Evolutionary conservation across 768 basidiomycete species (phyloP).

Genomic region (Hebeloma cylindrosporum): DNA sequence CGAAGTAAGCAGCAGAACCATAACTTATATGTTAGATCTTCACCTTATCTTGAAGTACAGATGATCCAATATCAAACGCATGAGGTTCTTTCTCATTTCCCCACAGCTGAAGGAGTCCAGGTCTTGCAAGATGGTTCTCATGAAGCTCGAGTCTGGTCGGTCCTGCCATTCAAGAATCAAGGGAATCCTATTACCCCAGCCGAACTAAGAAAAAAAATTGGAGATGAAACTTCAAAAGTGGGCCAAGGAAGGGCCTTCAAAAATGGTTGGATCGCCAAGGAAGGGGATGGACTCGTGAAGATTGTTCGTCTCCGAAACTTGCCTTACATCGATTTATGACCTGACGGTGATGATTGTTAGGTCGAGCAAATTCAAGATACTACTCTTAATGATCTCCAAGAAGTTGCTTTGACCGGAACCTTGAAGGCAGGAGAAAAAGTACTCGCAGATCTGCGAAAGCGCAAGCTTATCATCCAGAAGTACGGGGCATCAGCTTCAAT

Average conservation of each 20-base stretch:
- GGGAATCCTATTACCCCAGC: slow-evolving; percentile 64
- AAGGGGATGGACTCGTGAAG: slow-evolving; percentile 84
- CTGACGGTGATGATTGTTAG: slow-evolving; percentile 37
- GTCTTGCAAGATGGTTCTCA: slow-evolving; percentile 86
- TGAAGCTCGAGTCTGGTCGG: slow-evolving; percentile 93
- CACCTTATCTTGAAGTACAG: slow-evolving; percentile 37
- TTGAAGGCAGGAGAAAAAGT: slow-evolving; percentile 75
- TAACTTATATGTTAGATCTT: not conserved
- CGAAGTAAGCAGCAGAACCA: slow-evolving; percentile 55
- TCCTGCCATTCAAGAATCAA: slow-evolving; percentile 68
- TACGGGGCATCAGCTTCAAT: slow-evolving; percentile 28
- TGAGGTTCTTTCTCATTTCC: slow-evolving; percentile 68
- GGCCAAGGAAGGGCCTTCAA: slow-evolving; percentile 97
- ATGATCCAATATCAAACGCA: slow-evolving; percentile 83
- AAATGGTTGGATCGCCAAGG: slow-evolving; percentile 94
- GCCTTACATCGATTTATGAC: slow-evolving; percentile 5
- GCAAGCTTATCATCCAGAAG: slow-evolving; percentile 87
- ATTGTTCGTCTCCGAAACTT: slow-evolving; percentile 53
- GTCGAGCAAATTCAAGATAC: slow-evolving; percentile 64
- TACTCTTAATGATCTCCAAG: slow-evolving; percentile 72
- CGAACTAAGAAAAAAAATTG: slow-evolving; percentile 73
- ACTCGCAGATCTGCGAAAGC: slow-evolving; percentile 85
- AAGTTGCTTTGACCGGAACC: slow-evolving; percentile 72
- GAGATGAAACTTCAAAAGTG: slow-evolving; percentile 87
- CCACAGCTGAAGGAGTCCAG: slow-evolving; percentile 81